These are phyloP conservation scores for Lactarius psammicola DNA, from an alignment of 768 basidiomycete species.

Conservation along the genomic window DNA sequence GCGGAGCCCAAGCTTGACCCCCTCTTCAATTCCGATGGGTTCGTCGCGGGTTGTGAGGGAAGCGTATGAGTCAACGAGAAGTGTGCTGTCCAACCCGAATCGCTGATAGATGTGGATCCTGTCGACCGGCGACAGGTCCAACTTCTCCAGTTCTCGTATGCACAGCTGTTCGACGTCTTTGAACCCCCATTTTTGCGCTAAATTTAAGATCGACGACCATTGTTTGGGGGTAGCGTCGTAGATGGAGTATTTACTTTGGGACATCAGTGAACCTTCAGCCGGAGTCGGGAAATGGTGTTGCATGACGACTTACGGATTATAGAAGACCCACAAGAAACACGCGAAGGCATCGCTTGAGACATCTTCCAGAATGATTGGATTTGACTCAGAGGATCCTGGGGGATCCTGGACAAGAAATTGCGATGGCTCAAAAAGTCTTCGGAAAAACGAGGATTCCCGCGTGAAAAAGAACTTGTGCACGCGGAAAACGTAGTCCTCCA, in stretches of 20 bases:
- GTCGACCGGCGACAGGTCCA: slow-evolving; percentile 38
- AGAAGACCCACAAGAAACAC: slow-evolving; percentile 37
- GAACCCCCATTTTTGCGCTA: slow-evolving; percentile 45
- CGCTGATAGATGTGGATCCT: slow-evolving; percentile 42
- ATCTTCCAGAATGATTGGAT: slow-evolving; percentile 35
- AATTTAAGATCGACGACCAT: slow-evolving; percentile 43
- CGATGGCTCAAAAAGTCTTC: neutral
- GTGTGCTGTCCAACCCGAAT: slow-evolving; percentile 37
- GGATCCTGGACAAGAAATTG: slow-evolving; percentile 28
- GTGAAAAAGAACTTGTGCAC: slow-evolving; percentile 19
- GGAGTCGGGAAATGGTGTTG: neutral
- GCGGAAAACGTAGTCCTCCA: slow-evolving; percentile 14
- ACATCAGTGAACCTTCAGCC: slow-evolving; percentile 5
- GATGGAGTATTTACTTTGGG: slow-evolving; percentile 37
- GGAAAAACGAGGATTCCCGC: slow-evolving; percentile 22
- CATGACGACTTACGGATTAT: slow-evolving; percentile 35
- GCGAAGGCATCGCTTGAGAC: slow-evolving; percentile 34
- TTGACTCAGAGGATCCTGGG: slow-evolving; percentile 35
- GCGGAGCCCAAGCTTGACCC: slow-evolving; percentile 42
- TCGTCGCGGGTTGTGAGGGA: slow-evolving; percentile 39
- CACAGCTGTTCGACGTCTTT: slow-evolving; percentile 40
- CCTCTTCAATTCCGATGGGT: slow-evolving; percentile 41
- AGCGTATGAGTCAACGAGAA: slow-evolving; percentile 40
- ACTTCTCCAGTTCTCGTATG: slow-evolving; percentile 41
- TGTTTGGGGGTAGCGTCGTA: slow-evolving; percentile 42